Conservation (phyloP, 225 moss, liverwort and hornwort genomes). For the Takakia lepidozioides region DNA sequence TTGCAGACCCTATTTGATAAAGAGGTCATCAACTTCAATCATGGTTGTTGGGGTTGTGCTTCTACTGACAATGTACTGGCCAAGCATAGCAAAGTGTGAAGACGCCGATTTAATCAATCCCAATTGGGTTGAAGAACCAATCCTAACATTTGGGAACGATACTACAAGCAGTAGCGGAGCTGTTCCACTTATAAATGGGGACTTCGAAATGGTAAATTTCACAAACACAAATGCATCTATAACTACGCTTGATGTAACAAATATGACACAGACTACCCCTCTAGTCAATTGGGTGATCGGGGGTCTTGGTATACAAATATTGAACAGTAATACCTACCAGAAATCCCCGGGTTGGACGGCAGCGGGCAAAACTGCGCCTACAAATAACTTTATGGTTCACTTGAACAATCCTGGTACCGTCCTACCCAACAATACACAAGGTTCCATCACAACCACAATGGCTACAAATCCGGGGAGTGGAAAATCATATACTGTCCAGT, state of each 20-base stretch:
- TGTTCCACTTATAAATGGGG: slow-evolving; percentile 22
- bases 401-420: slow-evolving; percentile 51
- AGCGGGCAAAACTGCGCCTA: no score
- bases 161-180: no score
- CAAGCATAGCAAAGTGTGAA: slow-evolving; percentile 12
- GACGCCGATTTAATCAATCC: slow-evolving; percentile 11
- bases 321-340: slow-evolving; percentile 28
- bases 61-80: slow-evolving; percentile 18
- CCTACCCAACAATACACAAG: slow-evolving; percentile 35
- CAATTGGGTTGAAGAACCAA: background rate
- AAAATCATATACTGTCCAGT: slow-evolving; percentile 37
- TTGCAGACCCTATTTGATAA: no score
- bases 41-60: no score
- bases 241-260: slow-evolving; percentile 5
- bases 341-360: slow-evolving; percentile 16
- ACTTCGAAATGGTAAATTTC: slow-evolving; percentile 27
- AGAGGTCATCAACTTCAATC: no score
- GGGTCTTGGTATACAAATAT: slow-evolving; percentile 32
- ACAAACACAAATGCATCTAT: slow-evolving; percentile 5
- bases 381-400: slow-evolving; percentile 33
- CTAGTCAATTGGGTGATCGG: slow-evolving; percentile 35
- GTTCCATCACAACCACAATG: slow-evolving; percentile 31
- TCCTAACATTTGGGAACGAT: no score
- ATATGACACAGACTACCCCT: slow-evolving; percentile 1
- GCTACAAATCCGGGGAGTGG: slow-evolving; percentile 22